Evolutionary conservation across 352 stramenopile genomes (phyloP), one percentile per base, ranked within the genome.

Genomic region (Globisporangium solare): DNA sequence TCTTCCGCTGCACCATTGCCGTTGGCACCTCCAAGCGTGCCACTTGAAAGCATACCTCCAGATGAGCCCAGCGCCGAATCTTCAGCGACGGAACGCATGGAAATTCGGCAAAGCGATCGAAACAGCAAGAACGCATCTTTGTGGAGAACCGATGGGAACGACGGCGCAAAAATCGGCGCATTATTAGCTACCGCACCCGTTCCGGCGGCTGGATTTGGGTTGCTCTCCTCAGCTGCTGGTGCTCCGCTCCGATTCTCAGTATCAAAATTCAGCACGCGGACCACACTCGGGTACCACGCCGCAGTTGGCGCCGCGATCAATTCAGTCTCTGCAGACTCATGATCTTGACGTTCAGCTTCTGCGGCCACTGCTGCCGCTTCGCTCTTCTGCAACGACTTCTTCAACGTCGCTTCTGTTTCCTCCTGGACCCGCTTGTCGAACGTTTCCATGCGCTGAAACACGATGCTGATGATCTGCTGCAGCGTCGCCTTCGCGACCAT

Each of bases 121-220:
- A 99, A 99, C 14, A 99, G 72, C 56, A 99, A 73, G 59, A 98
- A 99, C 11, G 92, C 90, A 71, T 99, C 98, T 56, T 97, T 98
- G 76, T 99, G 96, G 46, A 97, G 94, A 60, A 98, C 81, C 0
- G 96, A 99, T 5, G 92, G 81, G 69, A 99, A 99, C 14, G 79
- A 72, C 22, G 80, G 71, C 15, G 73, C 64, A 54, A 79, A 85
- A 45, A 80, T 63, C 14, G 73, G 71, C 40, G 75, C 57, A 17
- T 71, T 65, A 24, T 14, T 51, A 1, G 27, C 48, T 18, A 18
- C 17, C 27, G 13, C 10, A 0, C 31, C 22, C 2, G 10, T 13
- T 21, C n/a, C 48, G 35, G 21, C 13, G 18, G n/a, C n/a, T 17
- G n/a, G 18, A 41, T 24, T 43, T 31, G 49, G 13, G 32, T n/a